These are phyloP conservation scores for Penicillium paradoxum DNA, from an alignment of 495 filamentous ascomycete species.

Conservation along the genomic window DNA sequence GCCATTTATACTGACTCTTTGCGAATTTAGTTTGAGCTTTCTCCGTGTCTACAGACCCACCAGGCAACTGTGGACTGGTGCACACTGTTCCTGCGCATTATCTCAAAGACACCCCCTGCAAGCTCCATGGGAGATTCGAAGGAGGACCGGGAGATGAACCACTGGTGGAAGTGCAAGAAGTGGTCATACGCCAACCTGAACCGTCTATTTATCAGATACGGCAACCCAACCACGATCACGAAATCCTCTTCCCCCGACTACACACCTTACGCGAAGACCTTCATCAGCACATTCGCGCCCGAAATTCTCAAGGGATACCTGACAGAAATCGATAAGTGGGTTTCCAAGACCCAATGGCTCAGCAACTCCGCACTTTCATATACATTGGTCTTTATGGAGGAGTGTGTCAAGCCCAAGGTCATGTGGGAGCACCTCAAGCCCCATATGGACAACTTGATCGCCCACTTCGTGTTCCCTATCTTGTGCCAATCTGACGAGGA, in stretches of 20 bases:
- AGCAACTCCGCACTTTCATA: constrained; percentile 89
- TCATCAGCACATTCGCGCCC: constrained; percentile 86
- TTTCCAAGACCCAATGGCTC: constrained; percentile 88
- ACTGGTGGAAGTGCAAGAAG: constrained; percentile 99
- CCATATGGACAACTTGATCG: constrained; percentile 84
- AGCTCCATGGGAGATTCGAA: constrained; percentile 74
- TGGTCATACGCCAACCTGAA: constrained; percentile 98
- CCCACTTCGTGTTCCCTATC: constrained; percentile 91
- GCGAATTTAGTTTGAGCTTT: constrained; percentile 71
- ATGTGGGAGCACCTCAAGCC: constrained; percentile 95
- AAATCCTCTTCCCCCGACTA: constrained; percentile 68
- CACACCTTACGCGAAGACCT: constrained; percentile 76
- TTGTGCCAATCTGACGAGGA: constrained; percentile 91
- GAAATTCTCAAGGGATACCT: constrained; percentile 93
- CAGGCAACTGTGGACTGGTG: constrained; percentile 90
- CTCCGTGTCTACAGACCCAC: constrained; percentile 67
- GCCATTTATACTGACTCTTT: constrained; percentile 13
- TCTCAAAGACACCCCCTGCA: constrained; percentile 77
- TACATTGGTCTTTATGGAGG: constrained; percentile 88
- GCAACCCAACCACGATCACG: constrained; percentile 67
- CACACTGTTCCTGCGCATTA: constrained; percentile 82
- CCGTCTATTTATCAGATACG: constrained; percentile 92
- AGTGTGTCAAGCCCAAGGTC: constrained; percentile 93
- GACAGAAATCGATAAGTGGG: constrained; percentile 92
- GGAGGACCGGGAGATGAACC: constrained; percentile 82